Base-by-base conservation (phyloP, 768 basidiomycete species). In the Pisolithus orientalis region DNA sequence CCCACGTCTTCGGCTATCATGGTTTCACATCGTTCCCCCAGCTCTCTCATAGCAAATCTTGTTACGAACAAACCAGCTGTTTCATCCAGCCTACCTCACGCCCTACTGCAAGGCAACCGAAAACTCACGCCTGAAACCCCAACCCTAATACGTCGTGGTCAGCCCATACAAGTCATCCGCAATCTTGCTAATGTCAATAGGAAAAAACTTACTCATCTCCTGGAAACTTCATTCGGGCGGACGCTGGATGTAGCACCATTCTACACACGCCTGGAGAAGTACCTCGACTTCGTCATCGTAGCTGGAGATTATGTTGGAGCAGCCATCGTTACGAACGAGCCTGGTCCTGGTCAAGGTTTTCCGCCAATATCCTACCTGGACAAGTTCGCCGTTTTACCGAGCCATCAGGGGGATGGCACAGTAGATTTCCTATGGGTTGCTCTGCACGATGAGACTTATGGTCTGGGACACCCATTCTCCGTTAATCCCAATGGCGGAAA, bases 361-460 rank as follows among this genome's bases (percentile, higher is more conserved):
- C 52, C 65, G 21, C 79, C 85, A 6, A 83, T 95, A 54, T 85
- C 90, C 14, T 99, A 99, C 70, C 82, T 99, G 45, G 96, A 99
- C 77, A 99, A 99, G 72, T 99, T 99, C 66, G 95, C 94, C 14
- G 94, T 99, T 39, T 77, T 94, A 38, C 96, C 96, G 3, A 84
- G 77, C 54, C 84, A 97, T 64, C 96, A 99, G 69, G 96, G 96
- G 21, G 95, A 98, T 62, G 96, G 96, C 16, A 98, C 96, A 0
- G 96, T 98, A 53, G 96, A 99, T 72, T 99, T 99, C 74, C 75
- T 99, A 37, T 99, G 96, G 96, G 95, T 97, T 40, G 94, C 94
- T 14, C 73, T 99, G 47, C 93, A 98, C 59, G 96, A 99, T 68
- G 96, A 99, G 70, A 92, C 96, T 8, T 99, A 95, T 61, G 96